Evolutionary conservation across 768 basidiomycete species (phyloP), one percentile per base, ranked within the genome.

Genomic region (Lentinus tigrinus): DNA sequence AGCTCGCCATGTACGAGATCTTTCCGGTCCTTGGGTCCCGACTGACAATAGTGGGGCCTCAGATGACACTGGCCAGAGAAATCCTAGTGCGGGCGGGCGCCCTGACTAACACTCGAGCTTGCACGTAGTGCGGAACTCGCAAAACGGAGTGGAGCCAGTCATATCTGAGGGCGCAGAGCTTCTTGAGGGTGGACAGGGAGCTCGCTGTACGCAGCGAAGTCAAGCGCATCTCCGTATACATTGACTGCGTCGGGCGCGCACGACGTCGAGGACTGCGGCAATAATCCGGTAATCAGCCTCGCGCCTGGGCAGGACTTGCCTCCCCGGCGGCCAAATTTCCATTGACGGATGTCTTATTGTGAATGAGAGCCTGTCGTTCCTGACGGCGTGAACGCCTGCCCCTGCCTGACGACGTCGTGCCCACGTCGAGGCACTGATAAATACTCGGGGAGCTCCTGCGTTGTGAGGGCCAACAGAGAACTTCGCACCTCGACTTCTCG

Each of bases 241-340:
- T 16, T 40, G 39, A 16, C 14, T 16, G 39, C 14, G 16, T 27
- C 49, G 28, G 19, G 49, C 13, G 4, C 9, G 5, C n/a, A 23
- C 3, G 2, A 21, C 39, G 14, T 28, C 28, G 10, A 19, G 27
- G 47, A 16, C 47, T 17, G 43, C 43, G 43, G 43, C n/a, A 28
- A 48, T 31, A n/a, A 23, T 50, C 49, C 49, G 49, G 49, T 37
- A 50, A 50, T 24, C 49, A 37, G 31, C 34, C 49, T 28, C 49
- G 49, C 9, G 34, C 49, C 34, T 9, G 28, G 27, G 23, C 19
- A 14, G 13, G 16, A 31, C 11, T 34, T 34, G 49, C 36, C 31
- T 50, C 8, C 28, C 28, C 36, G 28, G 49, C 5, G 7, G 19
- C 6, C 9, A 11, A 11, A 37, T 19, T 26, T 34, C 49, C 49